Evolutionary conservation across 176 grass and related monocot genomes (phyloP).

Genomic region (Oryza glumipatula): DNA sequence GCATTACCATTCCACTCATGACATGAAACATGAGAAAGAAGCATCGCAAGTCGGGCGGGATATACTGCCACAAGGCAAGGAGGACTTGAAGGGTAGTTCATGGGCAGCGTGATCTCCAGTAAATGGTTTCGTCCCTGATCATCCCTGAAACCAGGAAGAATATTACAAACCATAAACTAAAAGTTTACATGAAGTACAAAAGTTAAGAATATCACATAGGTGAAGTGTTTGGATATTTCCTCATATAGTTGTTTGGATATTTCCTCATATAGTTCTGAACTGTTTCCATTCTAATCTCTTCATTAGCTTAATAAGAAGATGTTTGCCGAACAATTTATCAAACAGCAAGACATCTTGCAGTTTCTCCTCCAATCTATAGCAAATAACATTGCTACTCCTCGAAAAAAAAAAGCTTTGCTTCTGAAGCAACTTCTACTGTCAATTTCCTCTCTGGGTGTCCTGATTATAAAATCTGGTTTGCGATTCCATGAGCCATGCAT

Average conservation of each 20-base stretch:
- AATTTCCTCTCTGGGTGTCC: background rate
- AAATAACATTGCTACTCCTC: no score
- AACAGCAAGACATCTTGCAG: background rate
- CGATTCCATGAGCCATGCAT: background rate
- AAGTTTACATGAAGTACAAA: background rate
- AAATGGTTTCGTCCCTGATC: conserved; percentile 57
- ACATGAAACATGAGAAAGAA: background rate
- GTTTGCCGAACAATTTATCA: background rate
- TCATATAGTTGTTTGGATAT: background rate
- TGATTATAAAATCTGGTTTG: no score
- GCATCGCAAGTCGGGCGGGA: background rate
- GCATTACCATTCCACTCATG: no score
- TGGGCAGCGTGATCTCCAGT: conserved; percentile 65
- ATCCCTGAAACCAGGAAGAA: conserved; percentile 53
- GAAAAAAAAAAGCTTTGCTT: no score
- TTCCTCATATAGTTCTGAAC: background rate
- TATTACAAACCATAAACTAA: conserved; percentile 4
- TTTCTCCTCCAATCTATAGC: background rate
- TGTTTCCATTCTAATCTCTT: background rate
- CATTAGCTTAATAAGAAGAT: background rate
- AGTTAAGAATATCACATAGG: background rate
- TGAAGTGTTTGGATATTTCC: background rate
- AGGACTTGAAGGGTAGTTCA: conserved; percentile 57
- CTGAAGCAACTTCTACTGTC: background rate
- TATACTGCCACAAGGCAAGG: conserved; percentile 60